Conservation (phyloP, 2,329 filamentous ascomycete genomes). For the Paecilomyces sp. region DNA sequence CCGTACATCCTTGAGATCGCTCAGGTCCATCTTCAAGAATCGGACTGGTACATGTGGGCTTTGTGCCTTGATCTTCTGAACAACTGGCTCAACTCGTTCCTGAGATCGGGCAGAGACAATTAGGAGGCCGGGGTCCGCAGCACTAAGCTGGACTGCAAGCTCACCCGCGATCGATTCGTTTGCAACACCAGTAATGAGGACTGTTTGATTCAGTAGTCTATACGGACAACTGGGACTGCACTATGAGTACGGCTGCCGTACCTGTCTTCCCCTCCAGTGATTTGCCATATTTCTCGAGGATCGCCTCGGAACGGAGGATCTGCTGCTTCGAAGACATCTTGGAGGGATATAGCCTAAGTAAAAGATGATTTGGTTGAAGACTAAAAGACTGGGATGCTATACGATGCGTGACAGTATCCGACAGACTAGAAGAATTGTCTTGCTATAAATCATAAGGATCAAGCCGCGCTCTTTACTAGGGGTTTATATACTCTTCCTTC, state of each 20-base stretch:
- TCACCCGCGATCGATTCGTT: constrained; percentile 16
- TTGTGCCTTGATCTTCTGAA: constrained; percentile 9
- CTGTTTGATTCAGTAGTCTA: neutral
- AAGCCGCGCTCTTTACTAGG: neutral
- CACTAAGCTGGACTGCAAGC: constrained; percentile 13
- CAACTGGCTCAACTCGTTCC: constrained; percentile 10
- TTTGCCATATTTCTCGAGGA: constrained; percentile 13
- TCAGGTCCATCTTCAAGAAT: constrained; percentile 15
- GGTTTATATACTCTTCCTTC: neutral
- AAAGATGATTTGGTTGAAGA: neutral
- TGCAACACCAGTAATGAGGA: constrained; percentile 17
- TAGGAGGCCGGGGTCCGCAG: constrained; percentile 12
- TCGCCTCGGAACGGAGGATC: constrained; percentile 10
- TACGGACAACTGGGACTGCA: too few relatives aligned
- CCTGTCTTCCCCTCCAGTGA: constrained; percentile 12
- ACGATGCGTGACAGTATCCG: neutral
- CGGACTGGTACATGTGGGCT: constrained; percentile 10
- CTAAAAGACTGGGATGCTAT: too few relatives aligned
- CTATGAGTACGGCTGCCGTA: neutral
- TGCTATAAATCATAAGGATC: neutral
- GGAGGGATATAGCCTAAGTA: neutral
- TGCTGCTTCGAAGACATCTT: constrained; percentile 1
- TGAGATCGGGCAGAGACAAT: constrained; percentile 14
- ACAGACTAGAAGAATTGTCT: neutral
- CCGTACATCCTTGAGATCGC: constrained; percentile 8